A percentile compares a stretch with the other conserved stretches of the same genome.
These are phyloP conservation scores for Amniculicola lignicola DNA, from an alignment of 495 filamentous ascomycete species.

Conservation along the genomic window DNA sequence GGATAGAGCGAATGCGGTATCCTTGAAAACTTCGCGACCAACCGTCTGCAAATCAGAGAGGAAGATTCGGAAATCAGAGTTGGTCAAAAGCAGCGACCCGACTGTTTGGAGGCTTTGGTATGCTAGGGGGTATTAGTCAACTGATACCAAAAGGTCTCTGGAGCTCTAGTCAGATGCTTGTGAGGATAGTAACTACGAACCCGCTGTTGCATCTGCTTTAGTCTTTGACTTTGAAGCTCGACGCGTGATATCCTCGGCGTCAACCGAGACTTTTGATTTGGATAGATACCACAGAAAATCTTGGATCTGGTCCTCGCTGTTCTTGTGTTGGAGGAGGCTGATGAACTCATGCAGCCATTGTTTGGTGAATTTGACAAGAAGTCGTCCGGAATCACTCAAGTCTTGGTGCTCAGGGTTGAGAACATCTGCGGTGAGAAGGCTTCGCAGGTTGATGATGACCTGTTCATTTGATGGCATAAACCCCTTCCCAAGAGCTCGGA, in stretches of 20 bases:
- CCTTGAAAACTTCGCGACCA: slow-evolving; percentile 79
- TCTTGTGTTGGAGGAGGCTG: slow-evolving; percentile 75
- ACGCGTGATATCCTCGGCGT: slow-evolving; percentile 62
- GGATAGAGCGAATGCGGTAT: slow-evolving; percentile 76
- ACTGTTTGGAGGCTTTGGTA: slow-evolving; percentile 83
- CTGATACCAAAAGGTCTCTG: no score
- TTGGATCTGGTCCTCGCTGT: slow-evolving; percentile 79
- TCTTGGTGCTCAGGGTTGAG: slow-evolving; percentile 73
- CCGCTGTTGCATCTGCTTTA: slow-evolving; percentile 74
- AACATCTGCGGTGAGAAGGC: slow-evolving; percentile 70
- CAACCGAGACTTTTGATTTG: slow-evolving; percentile 66
- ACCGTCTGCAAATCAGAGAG: slow-evolving; percentile 77
- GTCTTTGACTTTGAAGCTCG: slow-evolving; percentile 63
- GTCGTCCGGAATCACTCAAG: slow-evolving; percentile 71
- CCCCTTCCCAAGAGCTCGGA: slow-evolving; percentile 75
- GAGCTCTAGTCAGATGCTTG: no score
- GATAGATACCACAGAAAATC: slow-evolving; percentile 85
- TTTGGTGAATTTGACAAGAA: slow-evolving; percentile 67
- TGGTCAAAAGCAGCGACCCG: slow-evolving; percentile 76
- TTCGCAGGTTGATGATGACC: slow-evolving; percentile 73
- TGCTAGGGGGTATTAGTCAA: slow-evolving; percentile 49
- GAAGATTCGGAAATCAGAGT: slow-evolving; percentile 85
- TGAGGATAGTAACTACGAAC: slow-evolving; percentile 50
- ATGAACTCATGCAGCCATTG: slow-evolving; percentile 73
- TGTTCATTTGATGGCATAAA: slow-evolving; percentile 94